These are phyloP conservation scores for Curvularia spicifera DNA, from an alignment of 2,329 filamentous ascomycete species.

Conservation along the genomic window DNA sequence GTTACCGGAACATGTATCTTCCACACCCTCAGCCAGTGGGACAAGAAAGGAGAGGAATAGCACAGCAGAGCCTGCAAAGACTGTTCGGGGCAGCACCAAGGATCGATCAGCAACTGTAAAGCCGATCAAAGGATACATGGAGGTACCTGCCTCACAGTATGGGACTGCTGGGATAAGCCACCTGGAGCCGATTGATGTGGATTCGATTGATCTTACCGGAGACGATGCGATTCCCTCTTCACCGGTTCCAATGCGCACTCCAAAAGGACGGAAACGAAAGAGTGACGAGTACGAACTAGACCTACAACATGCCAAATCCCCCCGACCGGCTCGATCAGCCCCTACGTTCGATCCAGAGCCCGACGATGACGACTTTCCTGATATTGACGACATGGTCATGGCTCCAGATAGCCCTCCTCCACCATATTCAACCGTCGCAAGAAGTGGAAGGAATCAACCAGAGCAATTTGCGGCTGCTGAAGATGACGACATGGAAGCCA, in stretches of 20 bases:
- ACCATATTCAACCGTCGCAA: slow-evolving; percentile 55
- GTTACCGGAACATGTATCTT: slow-evolving; percentile 23
- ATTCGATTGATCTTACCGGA: slow-evolving; percentile 49
- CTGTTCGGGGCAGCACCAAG: slow-evolving; percentile 3
- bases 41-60: slow-evolving; percentile 8
- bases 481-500: slow-evolving; percentile 22
- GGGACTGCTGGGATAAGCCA: slow-evolving; percentile 14
- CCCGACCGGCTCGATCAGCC: slow-evolving; percentile 21
- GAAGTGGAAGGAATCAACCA: slow-evolving; percentile 4
- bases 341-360: slow-evolving; percentile 23
- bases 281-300: slow-evolving; percentile 53
- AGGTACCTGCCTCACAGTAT: slow-evolving; percentile 17
- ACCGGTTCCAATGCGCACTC: slow-evolving; percentile 23
- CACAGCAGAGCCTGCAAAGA: neutral
- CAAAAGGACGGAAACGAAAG: slow-evolving; percentile 52
- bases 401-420: slow-evolving; percentile 41
- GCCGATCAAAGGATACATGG: slow-evolving; percentile 7
- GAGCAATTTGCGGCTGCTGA: slow-evolving; percentile 2
- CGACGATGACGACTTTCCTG: slow-evolving; percentile 41
- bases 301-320: slow-evolving; percentile 23
- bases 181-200: slow-evolving; percentile 30
- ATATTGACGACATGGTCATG: slow-evolving; percentile 48
- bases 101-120: slow-evolving; percentile 3
- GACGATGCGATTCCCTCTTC: slow-evolving; percentile 29
- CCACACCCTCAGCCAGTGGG: slow-evolving; percentile 10